Base-by-base conservation (phyloP, 306 rosid genomes). In the Gillenia trifoliata region DNA sequence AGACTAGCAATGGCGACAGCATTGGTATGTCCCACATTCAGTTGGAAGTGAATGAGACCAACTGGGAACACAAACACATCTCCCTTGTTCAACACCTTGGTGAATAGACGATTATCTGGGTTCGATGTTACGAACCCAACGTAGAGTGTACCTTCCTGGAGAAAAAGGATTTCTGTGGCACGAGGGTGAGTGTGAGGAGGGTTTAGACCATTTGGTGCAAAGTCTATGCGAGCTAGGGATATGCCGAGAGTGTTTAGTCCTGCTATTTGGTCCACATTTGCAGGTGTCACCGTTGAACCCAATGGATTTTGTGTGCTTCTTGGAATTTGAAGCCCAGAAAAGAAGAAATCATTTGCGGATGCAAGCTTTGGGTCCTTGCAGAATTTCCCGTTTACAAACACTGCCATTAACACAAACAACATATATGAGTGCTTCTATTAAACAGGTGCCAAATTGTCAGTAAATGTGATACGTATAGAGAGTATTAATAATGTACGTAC, bases 101-200 rank as follows among this genome's bases (percentile, higher is more conserved):
- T 61, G 36, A 61, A 12, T 1, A 61, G 38, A 3, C 66, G 22
- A 61, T 61, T 61, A 60, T 28, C 66, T 0, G 20, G 6, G 5
- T 61, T 61, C n/a, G 36, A 61, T 4, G 38, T 61, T 3, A 61
- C 38, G 36, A 16, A 61, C 3, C 66, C 66, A 29, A 61, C 38
- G 34, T 29, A 61, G 38, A 61, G 22, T 6, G 66, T 61, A 15
- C 38, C 66, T 61, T 61, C 45, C 13, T 10, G 4, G 45, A 40
- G 45, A 40, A 40, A 40, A 15, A 60, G 64, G 64, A 59, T 1
- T 28, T 60, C 64, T 4, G 64, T 13, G 64, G 4, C 64, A 2
- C 64, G 64, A 28, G 64, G 64, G 64, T 60, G 64, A 61, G 65
- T 61, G 66, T 61, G 66, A 4, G 38, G 66, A 13, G 66, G 66